Percentiles rank a stretch among this genome's conserved stretches.
Conservation (phyloP, 805 yeast species). For the Debaryomyces prosopidis region DNA sequence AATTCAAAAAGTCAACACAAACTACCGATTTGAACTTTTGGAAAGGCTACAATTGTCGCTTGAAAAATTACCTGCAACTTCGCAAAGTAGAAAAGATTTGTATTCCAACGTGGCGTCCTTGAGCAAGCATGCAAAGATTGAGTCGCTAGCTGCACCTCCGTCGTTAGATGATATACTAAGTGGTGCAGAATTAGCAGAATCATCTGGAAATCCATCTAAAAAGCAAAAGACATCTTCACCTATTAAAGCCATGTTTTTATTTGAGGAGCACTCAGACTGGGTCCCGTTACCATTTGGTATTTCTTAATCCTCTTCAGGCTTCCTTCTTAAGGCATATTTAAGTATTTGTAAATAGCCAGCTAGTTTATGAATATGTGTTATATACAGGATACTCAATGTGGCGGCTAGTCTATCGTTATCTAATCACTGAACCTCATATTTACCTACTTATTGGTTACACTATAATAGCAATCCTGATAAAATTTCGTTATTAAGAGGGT, state of each 20-base stretch:
- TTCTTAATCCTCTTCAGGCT: constrained; percentile 2
- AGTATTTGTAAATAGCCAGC: not conserved
- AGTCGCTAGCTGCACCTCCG: constrained; percentile 18
- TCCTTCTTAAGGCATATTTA: not conserved
- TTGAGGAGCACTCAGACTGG: constrained; percentile 45
- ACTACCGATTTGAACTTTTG: not conserved
- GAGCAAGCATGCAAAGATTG: constrained; percentile 4
- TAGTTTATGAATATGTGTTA: not conserved
- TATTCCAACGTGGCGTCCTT: not conserved
- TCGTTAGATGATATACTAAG: constrained; percentile 26
- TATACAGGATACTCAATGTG: not conserved
- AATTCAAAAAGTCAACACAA: not conserved
- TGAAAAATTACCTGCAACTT: not conserved
- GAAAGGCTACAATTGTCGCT: not conserved
- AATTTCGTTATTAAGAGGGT: not conserved
- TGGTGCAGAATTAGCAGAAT: constrained; percentile 9
- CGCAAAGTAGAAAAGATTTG: not conserved
- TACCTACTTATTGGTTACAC: no score
- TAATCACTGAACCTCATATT: not conserved
- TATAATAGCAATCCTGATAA: not conserved
- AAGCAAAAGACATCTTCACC: constrained; percentile 5
- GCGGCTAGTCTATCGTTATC: not conserved
- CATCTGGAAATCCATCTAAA: constrained; percentile 10
- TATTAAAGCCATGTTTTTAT: constrained; percentile 12
- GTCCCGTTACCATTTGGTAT: constrained; percentile 56